Percentiles rank a stretch among this genome's conserved stretches.
Conservation (phyloP, 768 basidiomycete genomes). For the Termitomyces sp. region DNA sequence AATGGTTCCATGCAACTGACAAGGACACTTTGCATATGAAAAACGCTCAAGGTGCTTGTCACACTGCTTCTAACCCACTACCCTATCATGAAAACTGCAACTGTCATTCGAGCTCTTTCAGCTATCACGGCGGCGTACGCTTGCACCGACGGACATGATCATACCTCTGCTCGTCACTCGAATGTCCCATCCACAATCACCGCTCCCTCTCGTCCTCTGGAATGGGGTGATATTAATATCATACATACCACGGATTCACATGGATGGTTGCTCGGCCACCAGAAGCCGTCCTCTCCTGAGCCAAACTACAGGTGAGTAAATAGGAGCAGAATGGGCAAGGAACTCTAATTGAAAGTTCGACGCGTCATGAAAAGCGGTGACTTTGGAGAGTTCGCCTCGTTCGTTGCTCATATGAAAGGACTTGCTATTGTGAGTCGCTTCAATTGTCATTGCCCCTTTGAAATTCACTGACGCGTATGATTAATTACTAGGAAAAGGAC, state of each 20-base stretch:
- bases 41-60: background rate
- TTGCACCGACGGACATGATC: background rate
- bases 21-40: background rate
- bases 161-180: slow-evolving; percentile 25
- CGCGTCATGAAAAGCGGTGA: slow-evolving; percentile 33
- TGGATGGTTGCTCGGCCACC: slow-evolving; percentile 72
- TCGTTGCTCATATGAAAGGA: slow-evolving; percentile 76
- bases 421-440: slow-evolving; percentile 45
- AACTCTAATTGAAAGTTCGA: background rate
- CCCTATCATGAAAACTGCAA: background rate
- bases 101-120: background rate
- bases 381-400: slow-evolving; percentile 84
- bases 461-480: background rate
- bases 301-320: slow-evolving; percentile 58
- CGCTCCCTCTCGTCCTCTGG: slow-evolving; percentile 59
- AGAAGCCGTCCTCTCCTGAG: slow-evolving; percentile 65
- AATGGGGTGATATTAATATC: slow-evolving; percentile 89
- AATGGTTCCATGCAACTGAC: background rate
- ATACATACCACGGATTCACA: slow-evolving; percentile 84
- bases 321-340: background rate
- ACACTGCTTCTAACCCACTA: background rate
- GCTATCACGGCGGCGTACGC: background rate
- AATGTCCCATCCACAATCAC: slow-evolving; percentile 36
- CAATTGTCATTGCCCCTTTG: background rate
- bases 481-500: slow-evolving; percentile 42